phyloP scores from a whole-genome alignment of 2,329 filamentous ascomycete species.

The Cytospora paraplurivora region DNA sequence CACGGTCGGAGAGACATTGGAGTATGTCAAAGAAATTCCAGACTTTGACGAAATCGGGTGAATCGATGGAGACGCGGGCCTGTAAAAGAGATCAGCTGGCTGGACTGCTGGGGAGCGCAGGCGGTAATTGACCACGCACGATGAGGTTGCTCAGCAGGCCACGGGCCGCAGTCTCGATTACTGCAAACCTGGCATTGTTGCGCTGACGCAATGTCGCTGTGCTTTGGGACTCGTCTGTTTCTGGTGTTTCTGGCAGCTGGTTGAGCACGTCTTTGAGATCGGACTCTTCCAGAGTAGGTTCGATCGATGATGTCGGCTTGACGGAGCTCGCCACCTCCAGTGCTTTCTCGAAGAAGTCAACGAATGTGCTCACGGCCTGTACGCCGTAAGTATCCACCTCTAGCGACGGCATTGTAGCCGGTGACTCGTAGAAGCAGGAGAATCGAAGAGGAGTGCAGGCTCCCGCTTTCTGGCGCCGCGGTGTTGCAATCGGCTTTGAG shows the following conservation, averaged over 20 bases:
- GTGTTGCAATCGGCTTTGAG: constrained; percentile 7
- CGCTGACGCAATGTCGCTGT: constrained; percentile 16
- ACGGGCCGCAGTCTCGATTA: constrained; percentile 82
- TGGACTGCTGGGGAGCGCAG: constrained; percentile 28
- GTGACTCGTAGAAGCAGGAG: neutral
- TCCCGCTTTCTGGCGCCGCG: constrained; percentile 18
- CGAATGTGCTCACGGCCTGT: constrained; percentile 56
- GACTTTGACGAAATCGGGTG: constrained; percentile 76
- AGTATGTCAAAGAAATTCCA: constrained; percentile 95
- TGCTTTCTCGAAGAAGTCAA: constrained; percentile 56
- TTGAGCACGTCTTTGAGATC: constrained; percentile 58
- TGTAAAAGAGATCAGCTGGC: constrained; percentile 45
- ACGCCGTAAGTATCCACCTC: constrained; percentile 51
- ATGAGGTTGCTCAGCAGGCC: constrained; percentile 78
- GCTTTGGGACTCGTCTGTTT: constrained; percentile 40
- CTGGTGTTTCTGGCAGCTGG: constrained; percentile 38
- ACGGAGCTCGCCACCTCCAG: constrained; percentile 59
- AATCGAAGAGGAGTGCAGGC: constrained; percentile 1
- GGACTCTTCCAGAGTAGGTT: constrained; percentile 73
- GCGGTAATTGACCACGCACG: constrained; percentile 52
- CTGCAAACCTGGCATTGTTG: constrained; percentile 61
- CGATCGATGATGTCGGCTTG: constrained; percentile 64
- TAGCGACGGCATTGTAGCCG: constrained; percentile 52
- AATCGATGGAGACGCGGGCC: constrained; percentile 75
- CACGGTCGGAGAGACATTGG: constrained; percentile 82